Evolutionary conservation across 2,329 filamentous ascomycete genomes (phyloP).

Genomic region (Didymosphaeria variabile): DNA sequence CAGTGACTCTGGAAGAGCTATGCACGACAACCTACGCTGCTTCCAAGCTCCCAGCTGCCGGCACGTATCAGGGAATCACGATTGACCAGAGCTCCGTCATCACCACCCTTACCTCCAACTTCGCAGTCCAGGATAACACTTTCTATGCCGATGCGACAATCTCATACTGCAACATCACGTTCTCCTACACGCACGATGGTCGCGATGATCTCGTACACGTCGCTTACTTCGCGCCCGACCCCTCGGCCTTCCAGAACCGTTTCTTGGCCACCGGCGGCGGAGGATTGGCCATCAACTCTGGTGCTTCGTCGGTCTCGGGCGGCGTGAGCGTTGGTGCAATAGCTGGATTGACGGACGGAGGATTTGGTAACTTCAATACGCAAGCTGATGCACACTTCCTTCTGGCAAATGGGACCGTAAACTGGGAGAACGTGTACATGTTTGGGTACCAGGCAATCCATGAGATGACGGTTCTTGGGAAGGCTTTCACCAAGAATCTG

Average conservation of each 20-base stretch:
- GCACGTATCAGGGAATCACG: too few species aligned
- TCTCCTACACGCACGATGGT: conserved; percentile 56
- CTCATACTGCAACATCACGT: conserved; percentile 57
- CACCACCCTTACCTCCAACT: too few species aligned
- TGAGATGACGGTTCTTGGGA: conserved; percentile 60
- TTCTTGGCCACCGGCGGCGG: conserved; percentile 58
- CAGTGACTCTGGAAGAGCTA: too few species aligned
- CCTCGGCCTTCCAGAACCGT: conserved; percentile 54
- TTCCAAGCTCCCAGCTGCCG: too few species aligned
- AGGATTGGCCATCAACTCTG: conserved; percentile 55
- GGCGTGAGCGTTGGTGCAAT: conserved; percentile 57
- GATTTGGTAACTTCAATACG: conserved; percentile 57
- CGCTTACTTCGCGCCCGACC: conserved; percentile 54
- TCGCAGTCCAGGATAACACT: conserved; percentile 25
- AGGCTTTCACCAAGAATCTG: conserved; percentile 52
- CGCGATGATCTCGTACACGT: conserved; percentile 37
- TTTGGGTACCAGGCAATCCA: conserved; percentile 61
- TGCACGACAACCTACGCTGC: too few species aligned
- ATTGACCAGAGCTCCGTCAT: too few species aligned
- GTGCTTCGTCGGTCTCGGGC: conserved; percentile 45
- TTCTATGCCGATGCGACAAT: conserved; percentile 41
- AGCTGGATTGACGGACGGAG: conserved; percentile 59
- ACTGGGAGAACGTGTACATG: conserved; percentile 60
- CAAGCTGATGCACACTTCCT: conserved; percentile 44
- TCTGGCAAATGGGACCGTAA: conserved; percentile 56